Percentiles rank a stretch among this genome's conserved stretches.
Evolutionary conservation across 805 yeast genomes (phyloP).

Genomic region (Nakazawaea laoshanensis): DNA sequence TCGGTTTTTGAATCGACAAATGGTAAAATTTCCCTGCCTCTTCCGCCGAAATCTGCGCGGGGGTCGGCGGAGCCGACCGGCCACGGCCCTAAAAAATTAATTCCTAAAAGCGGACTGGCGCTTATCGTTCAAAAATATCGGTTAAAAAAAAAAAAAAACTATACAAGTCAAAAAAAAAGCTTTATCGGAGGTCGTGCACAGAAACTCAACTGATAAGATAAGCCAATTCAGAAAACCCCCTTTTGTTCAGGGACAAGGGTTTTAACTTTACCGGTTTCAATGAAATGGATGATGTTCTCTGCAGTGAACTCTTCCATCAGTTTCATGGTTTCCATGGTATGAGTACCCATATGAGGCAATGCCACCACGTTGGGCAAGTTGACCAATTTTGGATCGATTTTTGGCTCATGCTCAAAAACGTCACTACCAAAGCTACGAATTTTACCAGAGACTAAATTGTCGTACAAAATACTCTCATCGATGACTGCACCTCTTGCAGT

Average conservation of each 20-base stretch:
- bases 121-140: too few species aligned
- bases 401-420: constrained; percentile 70
- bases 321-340: constrained; percentile 61
- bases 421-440: constrained; percentile 65
- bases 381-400: constrained; percentile 54
- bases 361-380: constrained; percentile 62
- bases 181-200: too few species aligned
- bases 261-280: constrained; percentile 60
- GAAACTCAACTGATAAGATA: too few species aligned
- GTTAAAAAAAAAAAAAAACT: too few species aligned
- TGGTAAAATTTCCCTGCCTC: too few species aligned
- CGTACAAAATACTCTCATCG: constrained; percentile 52
- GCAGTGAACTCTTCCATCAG: constrained; percentile 79
- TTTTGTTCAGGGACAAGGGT: constrained; percentile 72
- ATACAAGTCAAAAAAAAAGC: too few species aligned
- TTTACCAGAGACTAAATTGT: constrained; percentile 52
- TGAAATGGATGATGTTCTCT: constrained; percentile 50
- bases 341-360: constrained; percentile 88
- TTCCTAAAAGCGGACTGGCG: too few species aligned
- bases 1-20: too few species aligned
- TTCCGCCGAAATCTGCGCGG: too few species aligned
- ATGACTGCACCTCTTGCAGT: constrained; percentile 86
- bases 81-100: too few species aligned
- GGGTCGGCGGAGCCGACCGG: too few species aligned
- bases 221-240: not conserved